phyloP scores from a whole-genome alignment of 2,329 filamentous ascomycete genomes.

The Trichoderma semiorbis region DNA sequence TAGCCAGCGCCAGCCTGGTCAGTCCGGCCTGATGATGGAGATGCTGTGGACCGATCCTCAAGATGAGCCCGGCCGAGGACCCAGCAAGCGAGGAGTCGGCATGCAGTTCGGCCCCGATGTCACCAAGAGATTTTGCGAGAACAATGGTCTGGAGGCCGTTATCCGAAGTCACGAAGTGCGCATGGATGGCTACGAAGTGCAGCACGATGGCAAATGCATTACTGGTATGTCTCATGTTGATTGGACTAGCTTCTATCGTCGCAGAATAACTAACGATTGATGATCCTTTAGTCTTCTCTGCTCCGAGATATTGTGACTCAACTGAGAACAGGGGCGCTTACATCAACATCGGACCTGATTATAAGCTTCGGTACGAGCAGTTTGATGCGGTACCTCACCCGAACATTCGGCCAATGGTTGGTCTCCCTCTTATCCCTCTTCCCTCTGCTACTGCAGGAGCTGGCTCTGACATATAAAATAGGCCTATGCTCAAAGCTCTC shows the following conservation, averaged over 20 bases:
- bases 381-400: slow-evolving; percentile 97
- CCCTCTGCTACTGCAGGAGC: neutral
- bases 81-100: slow-evolving; percentile 94
- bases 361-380: slow-evolving; percentile 87
- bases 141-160: slow-evolving; percentile 88
- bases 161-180: slow-evolving; percentile 97
- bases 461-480: slow-evolving; percentile 30
- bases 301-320: slow-evolving; percentile 94
- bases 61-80: slow-evolving; percentile 76
- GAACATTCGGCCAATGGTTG: slow-evolving; percentile 86
- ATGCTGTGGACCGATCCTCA: slow-evolving; percentile 99
- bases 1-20: slow-evolving; percentile 86
- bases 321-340: slow-evolving; percentile 98
- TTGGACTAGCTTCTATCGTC: neutral
- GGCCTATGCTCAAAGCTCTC: slow-evolving; percentile 81
- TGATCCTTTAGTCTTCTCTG: slow-evolving; percentile 73
- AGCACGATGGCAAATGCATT: slow-evolving; percentile 93
- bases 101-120: slow-evolving; percentile 96
- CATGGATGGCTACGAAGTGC: slow-evolving; percentile 98
- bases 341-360: slow-evolving; percentile 91
- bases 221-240: slow-evolving; percentile 57
- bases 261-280: slow-evolving; percentile 18
- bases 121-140: slow-evolving; percentile 94
- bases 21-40: slow-evolving; percentile 98
- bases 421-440: slow-evolving; percentile 20